Conservation (phyloP, 441 rosid genomes). For the Dalechampia spathulata region DNA sequence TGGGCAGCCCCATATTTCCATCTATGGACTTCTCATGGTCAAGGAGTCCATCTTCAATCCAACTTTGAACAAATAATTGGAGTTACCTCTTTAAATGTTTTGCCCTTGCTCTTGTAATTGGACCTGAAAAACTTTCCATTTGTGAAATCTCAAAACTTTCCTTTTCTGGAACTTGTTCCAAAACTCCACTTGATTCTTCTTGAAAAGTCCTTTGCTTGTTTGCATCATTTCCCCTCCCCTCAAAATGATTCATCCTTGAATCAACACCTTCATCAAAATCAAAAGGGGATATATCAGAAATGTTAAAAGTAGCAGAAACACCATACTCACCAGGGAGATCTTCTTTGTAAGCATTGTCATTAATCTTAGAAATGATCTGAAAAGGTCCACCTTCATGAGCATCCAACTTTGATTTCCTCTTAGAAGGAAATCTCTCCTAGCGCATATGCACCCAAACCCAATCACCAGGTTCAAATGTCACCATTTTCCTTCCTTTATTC, state of each 20-base stretch:
- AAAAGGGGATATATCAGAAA: background rate
- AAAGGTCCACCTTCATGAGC: background rate
- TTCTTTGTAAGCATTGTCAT: background rate
- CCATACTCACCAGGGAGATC: background rate
- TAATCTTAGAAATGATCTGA: background rate
- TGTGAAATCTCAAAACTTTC: too few species aligned
- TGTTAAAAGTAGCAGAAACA: background rate
- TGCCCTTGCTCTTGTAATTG: too few species aligned
- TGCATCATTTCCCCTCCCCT: slow-evolving; percentile 1
- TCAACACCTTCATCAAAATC: background rate
- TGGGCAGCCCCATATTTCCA: too few species aligned
- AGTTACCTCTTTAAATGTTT: too few species aligned
- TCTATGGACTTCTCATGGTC: too few species aligned
- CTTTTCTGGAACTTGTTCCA: too few species aligned
- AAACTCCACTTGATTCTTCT: too few species aligned
- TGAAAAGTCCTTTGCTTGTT: too few species aligned
- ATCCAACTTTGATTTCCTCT: background rate
- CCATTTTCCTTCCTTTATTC: background rate
- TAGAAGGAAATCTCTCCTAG: background rate
- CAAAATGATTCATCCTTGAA: background rate
- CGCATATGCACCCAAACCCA: background rate
- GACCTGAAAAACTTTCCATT: too few species aligned
- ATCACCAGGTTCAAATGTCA: background rate
- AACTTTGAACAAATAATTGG: too few species aligned
- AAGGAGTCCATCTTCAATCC: too few species aligned